Evolutionary conservation across 805 yeast genomes (phyloP), one percentile per base, ranked within the genome.

Genomic region (Kluyveromyces starmeri): DNA sequence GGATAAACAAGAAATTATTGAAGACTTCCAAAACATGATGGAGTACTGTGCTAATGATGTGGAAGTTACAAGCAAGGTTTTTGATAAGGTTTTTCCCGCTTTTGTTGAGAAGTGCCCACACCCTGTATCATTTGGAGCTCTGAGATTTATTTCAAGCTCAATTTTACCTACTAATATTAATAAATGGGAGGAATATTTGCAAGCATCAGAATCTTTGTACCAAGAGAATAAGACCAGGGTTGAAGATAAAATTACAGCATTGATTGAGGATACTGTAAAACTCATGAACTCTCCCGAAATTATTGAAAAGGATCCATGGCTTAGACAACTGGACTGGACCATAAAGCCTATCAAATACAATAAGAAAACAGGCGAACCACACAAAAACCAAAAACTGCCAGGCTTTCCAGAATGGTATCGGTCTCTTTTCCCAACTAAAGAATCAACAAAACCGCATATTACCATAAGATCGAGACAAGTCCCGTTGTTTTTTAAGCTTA

Each of bases 371-470:
- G 94, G 92, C 2, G 61, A 59, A 3, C 83, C 84, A 1, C 68
- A 63, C 16, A 82, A 83, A 36, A 75, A 71, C 17, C 95, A 84
- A 55, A 85, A 73, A 46, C 51, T 84, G 30, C 94, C 95, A 0
- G 97, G 96, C 0, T 84, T 69, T 47, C 99, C 99, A 0, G 80
- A 80, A 44, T 92, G 99, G 99, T 94, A 83, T 55, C 72, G 81
- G 40, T 76, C 75, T 10, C 45, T 75, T 31, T 62, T 65, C 43
- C 59, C 66, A 1, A 45, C 58, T 7, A 58, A 65, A 9, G 41
- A 46, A 5, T 55, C 60, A 3, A 39, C 55, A 10, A 67, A 62
- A 14, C 67, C 84, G 48, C 72, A 66, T 23, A 58, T 92, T 10
- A 75, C 92, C 0, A 72, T 83, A 1, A 70, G 84, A 35, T 68